Base-by-base conservation (phyloP, 2,329 filamentous ascomycete species). In the Cladosporium sp. region DNA sequence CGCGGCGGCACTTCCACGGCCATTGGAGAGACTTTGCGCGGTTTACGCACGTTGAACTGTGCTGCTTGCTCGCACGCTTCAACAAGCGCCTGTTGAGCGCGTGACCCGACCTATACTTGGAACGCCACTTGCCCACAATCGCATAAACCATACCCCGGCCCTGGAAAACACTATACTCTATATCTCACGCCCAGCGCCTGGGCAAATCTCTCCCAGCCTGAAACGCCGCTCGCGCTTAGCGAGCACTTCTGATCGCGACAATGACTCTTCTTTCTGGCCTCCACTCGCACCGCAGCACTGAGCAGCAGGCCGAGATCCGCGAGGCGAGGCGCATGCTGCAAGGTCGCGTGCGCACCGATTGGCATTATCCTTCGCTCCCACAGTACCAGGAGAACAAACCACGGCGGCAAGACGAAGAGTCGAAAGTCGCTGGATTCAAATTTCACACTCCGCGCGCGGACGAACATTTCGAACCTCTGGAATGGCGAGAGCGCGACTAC, bases 401-500 rank as follows among this genome's bases (percentile, higher is more conserved):
- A 63, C 52, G n/a, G 59, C 64, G 68, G 28, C 14, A 38, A 36
- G 51, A 57, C 18, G 61, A 57, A 14, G 61, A 47, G 5, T 24
- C 61, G 38, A 67, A 65, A 21, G 70, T 76, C 21, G 74, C 73
- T 10, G 74, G 74, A 21, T 76, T 76, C 68, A 66, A 71, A 30
- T 74, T 76, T 51, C 71, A 74, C 66, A 21, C 51, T 6, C 61
- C 49, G 10, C 30, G 30, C 21, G 51, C 24, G 11, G 51, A 64
- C 6, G 61, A 64, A 12, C 49, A 41, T 30, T 32, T 44, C 12
- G 75, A 78, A 72, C 76, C 65, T 72, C 76, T 69, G 71, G 76
- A 76, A 52, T 82, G 81, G 74, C 75, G 80, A 38, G 80, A 81
- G 69, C 79, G 81, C 36, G 79, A 78, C 66, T 82, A 81, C 67